A percentile compares a stretch with the other conserved stretches of the same genome.
phyloP scores from a whole-genome alignment of 2,329 filamentous ascomycete species.

The Aspergillus sergii region DNA sequence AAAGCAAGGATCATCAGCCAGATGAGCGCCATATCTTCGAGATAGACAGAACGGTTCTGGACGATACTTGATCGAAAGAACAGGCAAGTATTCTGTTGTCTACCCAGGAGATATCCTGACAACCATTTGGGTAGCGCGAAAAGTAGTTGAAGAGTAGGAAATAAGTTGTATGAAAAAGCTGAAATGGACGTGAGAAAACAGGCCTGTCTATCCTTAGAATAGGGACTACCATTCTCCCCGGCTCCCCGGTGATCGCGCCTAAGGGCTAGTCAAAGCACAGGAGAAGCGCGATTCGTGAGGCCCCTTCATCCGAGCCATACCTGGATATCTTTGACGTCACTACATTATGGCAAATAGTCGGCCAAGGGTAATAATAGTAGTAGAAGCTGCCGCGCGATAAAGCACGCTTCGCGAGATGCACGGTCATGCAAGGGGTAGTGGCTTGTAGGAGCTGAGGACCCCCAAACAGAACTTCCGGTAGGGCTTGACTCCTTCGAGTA shows the following conservation, averaged over 20 bases:
- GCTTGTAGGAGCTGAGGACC: slow-evolving; percentile 22
- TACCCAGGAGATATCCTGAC: slow-evolving; percentile 6
- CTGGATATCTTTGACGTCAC: slow-evolving; percentile 44
- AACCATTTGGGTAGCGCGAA: slow-evolving; percentile 3
- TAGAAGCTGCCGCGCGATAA: slow-evolving; percentile 27
- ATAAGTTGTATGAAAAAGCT: slow-evolving; percentile 15
- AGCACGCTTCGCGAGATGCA: slow-evolving; percentile 36
- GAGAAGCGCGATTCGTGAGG: slow-evolving; percentile 34
- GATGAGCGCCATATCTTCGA: slow-evolving; percentile 31
- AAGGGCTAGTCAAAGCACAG: slow-evolving; percentile 33
- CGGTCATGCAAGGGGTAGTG: slow-evolving; percentile 38
- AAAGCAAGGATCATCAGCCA: slow-evolving; percentile 30
- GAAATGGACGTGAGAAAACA: slow-evolving; percentile 23
- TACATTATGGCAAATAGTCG: slow-evolving; percentile 37
- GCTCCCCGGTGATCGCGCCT: slow-evolving; percentile 27
- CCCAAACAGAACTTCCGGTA: slow-evolving; percentile 23
- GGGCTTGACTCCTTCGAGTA: slow-evolving; percentile 22
- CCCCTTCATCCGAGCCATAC: slow-evolving; percentile 41
- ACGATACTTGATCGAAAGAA: slow-evolving; percentile 19
- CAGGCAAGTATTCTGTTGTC: slow-evolving; percentile 19
- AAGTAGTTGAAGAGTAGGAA: slow-evolving; percentile 13
- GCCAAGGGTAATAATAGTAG: slow-evolving; percentile 19
- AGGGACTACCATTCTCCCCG: slow-evolving; percentile 26
- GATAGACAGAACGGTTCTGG: slow-evolving; percentile 8
- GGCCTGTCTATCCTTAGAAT: slow-evolving; percentile 24